phyloP scores from a whole-genome alignment of 257 asterid species.

The Cinchona pubescens region DNA sequence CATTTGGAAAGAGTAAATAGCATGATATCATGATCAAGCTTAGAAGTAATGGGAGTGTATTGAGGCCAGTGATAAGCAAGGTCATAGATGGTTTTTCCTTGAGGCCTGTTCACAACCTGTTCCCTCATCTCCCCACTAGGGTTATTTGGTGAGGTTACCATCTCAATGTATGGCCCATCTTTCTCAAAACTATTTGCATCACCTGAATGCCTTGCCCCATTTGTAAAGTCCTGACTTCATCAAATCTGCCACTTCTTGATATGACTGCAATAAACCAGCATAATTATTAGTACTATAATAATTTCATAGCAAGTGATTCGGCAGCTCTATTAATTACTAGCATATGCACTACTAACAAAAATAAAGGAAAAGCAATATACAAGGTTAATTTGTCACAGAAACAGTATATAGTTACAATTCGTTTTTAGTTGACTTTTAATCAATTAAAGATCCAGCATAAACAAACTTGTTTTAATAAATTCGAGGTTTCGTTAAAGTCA shows the following conservation, averaged over 20 bases:
- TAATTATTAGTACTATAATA: background rate
- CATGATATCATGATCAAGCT: constrained; percentile 63
- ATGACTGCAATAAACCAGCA: constrained; percentile 40
- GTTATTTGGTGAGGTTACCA: constrained; percentile 80
- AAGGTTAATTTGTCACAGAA: background rate
- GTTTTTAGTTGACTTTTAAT: constrained; percentile 3
- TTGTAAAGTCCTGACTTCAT: constrained; percentile 51
- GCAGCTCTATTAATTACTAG: background rate
- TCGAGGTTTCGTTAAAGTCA: background rate
- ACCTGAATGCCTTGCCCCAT: constrained; percentile 85
- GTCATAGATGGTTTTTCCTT: constrained; percentile 57
- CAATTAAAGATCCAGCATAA: background rate
- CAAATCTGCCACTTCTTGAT: constrained; percentile 53
- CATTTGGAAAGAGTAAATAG: constrained; percentile 82
- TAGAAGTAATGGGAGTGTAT: constrained; percentile 62
- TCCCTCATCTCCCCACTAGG: constrained; percentile 56
- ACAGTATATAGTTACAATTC: background rate
- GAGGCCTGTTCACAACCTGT: constrained; percentile 46
- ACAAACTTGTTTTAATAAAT: background rate
- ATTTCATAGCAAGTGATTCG: background rate
- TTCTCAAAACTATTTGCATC: constrained; percentile 50
- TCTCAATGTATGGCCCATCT: constrained; percentile 58
- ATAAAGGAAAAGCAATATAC: constrained; percentile 21
- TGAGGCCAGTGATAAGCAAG: constrained; percentile 96
- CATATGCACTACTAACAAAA: no score